Evolutionary conservation across 768 basidiomycete genomes (phyloP).

Genomic region (Agrocybe chaxingu): DNA sequence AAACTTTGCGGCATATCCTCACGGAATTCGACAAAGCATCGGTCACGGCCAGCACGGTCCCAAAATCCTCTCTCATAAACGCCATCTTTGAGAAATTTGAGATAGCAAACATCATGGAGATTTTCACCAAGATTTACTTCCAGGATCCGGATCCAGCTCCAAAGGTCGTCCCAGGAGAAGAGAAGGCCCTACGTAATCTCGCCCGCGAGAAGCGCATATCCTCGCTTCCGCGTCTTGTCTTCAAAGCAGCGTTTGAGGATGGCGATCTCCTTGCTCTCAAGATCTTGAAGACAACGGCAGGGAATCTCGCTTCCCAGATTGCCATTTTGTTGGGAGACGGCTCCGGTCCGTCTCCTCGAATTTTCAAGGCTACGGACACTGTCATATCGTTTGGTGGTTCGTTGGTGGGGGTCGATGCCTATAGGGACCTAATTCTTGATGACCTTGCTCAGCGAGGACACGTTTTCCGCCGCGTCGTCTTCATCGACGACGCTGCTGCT

Average conservation of each 20-base stretch:
- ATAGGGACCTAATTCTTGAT: conserved; percentile 54
- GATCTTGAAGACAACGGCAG: conserved; percentile 51
- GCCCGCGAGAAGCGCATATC: conserved; percentile 74
- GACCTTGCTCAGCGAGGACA: conserved; percentile 56
- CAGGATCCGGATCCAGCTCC: conserved; percentile 45
- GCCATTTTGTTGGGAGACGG: conserved; percentile 47
- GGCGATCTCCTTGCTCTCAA: conserved; percentile 61
- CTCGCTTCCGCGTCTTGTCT: conserved; percentile 72
- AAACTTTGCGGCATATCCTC: conserved; percentile 68
- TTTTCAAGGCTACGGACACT: conserved; percentile 50
- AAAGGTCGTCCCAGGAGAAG: conserved; percentile 2
- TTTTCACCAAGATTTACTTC: conserved; percentile 61
- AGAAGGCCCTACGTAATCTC: conserved; percentile 25
- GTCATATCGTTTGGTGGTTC: conserved; percentile 82
- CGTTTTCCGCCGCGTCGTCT: conserved; percentile 61
- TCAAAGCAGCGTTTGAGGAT: conserved; percentile 70
- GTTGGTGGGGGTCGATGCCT: conserved; percentile 58
- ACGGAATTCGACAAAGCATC: conserved; percentile 50
- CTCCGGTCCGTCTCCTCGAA: conserved; percentile 22
- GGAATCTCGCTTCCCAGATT: conserved; percentile 57
- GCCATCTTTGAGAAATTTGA: conserved; percentile 55
- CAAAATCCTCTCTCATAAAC: conserved; percentile 37
- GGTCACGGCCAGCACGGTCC: conserved; percentile 26
- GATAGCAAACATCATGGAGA: conserved; percentile 54
- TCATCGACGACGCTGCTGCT: conserved; percentile 66